Percentiles rank a stretch among this genome's conserved stretches.
Conservation (phyloP, 495 filamentous ascomycete genomes). For the Penicillium crystallinum region DNA sequence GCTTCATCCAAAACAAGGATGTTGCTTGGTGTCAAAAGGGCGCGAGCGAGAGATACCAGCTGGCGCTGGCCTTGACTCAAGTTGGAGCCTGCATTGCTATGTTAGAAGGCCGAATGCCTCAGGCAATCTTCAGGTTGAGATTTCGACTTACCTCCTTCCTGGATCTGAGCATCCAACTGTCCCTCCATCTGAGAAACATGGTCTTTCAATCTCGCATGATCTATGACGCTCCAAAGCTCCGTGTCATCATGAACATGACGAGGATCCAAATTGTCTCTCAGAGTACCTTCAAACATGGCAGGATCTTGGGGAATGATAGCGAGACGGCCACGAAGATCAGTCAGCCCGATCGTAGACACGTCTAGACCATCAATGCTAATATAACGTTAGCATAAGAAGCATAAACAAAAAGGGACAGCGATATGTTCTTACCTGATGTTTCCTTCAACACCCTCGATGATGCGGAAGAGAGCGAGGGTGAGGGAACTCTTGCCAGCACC, state of each 20-base stretch:
- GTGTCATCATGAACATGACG: slow-evolving; percentile 94
- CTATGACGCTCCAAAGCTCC: slow-evolving; percentile 94
- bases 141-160: slow-evolving; percentile 79
- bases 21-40: slow-evolving; percentile 90
- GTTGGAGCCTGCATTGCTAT: slow-evolving; percentile 47
- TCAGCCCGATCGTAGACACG: slow-evolving; percentile 82
- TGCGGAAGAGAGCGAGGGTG: slow-evolving; percentile 88
- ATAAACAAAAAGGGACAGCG: neutral
- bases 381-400: slow-evolving; percentile 13
- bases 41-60: slow-evolving; percentile 86
- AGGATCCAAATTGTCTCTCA: slow-evolving; percentile 95
- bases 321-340: slow-evolving; percentile 82
- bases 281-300: slow-evolving; percentile 91
- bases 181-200: slow-evolving; percentile 86
- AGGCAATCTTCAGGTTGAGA: neutral
- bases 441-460: slow-evolving; percentile 81
- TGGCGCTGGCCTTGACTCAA: slow-evolving; percentile 69
- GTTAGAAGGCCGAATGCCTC: slow-evolving; percentile 4
- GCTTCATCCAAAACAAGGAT: slow-evolving; percentile 97
- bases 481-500: slow-evolving; percentile 96
- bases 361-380: slow-evolving; percentile 76
- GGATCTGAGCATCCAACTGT: slow-evolving; percentile 79
- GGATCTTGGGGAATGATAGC: slow-evolving; percentile 99
- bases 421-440: slow-evolving; percentile 53
- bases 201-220: slow-evolving; percentile 89